Base-by-base conservation (phyloP, 805 yeast genomes). In the Starmerella stigmatis region DNA sequence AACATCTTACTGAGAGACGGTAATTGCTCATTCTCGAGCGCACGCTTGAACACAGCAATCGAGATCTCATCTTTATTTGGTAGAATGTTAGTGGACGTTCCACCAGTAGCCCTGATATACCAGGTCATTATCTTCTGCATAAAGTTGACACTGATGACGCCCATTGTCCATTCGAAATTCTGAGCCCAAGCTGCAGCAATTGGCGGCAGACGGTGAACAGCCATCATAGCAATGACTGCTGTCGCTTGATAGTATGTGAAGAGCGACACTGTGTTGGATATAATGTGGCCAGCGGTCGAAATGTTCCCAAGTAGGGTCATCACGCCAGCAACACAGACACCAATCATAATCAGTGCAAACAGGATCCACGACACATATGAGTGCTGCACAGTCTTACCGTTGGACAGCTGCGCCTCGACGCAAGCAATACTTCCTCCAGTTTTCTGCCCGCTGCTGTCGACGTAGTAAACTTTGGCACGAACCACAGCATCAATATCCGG, bases 181-280 rank as follows among this genome's bases (percentile, higher is more conserved):
- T 89, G 95, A 26, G 94, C 79, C 98, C 98, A 89, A 2, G 97
- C 88, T 3, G 94, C 86, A 5, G 96, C 97, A 55, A 92, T 88
- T 2, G 98, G 98, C 2, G 98, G 98, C 17, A 86, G 83, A 49
- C 76, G 70, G 17, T 85, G 75, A 25, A 89, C 96, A 46, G 94
- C 96, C 86, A 86, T 81, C 96, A 92, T 88, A 15, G 94, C 75
- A 16, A 89, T 81, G 48, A 89, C 78, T 17, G 96, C 96, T 55
- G 92, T 71, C 46, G 83, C 77, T 69, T 92, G 99, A 75, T 89
- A 92, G 65, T 92, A 92, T 44, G 86, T 78, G 65, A 92, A 92
- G 50, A 92, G 69, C 1, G 96, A 84, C 60, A 89, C 80, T 15
- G 95, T 81, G 67, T 92, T 92, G 16, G 96, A 82, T n/a, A 96